Percentiles rank a stretch among this genome's conserved stretches.
Conservation (phyloP, 164 flowering plant genomes). For the Berberis vulgaris region DNA sequence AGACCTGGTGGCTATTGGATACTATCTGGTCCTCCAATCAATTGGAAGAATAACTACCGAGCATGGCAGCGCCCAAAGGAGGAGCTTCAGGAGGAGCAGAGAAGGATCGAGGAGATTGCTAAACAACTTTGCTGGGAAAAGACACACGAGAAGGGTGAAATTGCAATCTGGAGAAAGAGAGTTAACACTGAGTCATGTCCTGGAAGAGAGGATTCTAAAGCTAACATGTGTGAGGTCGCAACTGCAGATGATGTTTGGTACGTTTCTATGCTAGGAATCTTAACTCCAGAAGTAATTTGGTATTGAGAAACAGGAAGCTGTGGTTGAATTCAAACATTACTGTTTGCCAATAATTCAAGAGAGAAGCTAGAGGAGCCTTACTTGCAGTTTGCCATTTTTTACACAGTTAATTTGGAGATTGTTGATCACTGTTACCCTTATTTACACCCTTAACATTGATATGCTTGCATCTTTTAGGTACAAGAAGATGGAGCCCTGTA, state of each 20-base stretch:
- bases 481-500: conserved; percentile 75
- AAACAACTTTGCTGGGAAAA: conserved; percentile 85
- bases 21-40: conserved; percentile 88
- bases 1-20: conserved; percentile 96
- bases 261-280: not conserved
- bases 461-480: conserved; percentile 42
- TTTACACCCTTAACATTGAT: not conserved
- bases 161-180: conserved; percentile 76
- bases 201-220: conserved; percentile 30
- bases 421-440: too few species aligned
- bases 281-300: too few species aligned
- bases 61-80: conserved; percentile 81
- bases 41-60: conserved; percentile 63
- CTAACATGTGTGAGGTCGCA: conserved; percentile 37
- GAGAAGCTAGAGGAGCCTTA: too few species aligned
- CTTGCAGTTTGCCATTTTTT: too few species aligned
- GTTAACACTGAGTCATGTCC: conserved; percentile 49
- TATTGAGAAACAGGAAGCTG: too few species aligned
- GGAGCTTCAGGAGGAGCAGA: conserved; percentile 72
- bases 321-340: too few species aligned
- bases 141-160: conserved; percentile 60
- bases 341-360: too few species aligned
- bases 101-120: conserved; percentile 68
- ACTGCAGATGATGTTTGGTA: conserved; percentile 77
- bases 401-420: too few species aligned